These are phyloP conservation scores for Cladosporium oxysporum DNA, from an alignment of 2,329 filamentous ascomycete species.

Conservation along the genomic window DNA sequence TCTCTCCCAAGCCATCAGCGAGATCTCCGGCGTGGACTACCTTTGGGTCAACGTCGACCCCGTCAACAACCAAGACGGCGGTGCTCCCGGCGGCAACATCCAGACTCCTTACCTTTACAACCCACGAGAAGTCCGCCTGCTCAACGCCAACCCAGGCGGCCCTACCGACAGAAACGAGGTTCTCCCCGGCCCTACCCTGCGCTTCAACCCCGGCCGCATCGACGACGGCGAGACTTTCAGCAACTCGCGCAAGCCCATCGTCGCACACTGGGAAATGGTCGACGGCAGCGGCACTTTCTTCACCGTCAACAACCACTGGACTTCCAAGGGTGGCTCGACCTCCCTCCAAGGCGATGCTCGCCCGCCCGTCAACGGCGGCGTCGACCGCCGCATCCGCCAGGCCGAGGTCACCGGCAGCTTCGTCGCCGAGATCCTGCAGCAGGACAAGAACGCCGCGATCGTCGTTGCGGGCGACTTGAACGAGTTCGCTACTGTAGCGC, in stretches of 20 bases:
- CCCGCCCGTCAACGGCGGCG: constrained; percentile 66
- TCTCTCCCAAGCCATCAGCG: constrained; percentile 55
- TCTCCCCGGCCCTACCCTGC: constrained; percentile 59
- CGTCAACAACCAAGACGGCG: constrained; percentile 63
- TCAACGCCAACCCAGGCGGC: constrained; percentile 59
- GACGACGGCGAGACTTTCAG: constrained; percentile 62
- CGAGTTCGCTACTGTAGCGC: constrained; percentile 66
- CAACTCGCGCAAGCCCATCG: constrained; percentile 66
- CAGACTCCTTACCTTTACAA: constrained; percentile 71
- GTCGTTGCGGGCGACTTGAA: constrained; percentile 71
- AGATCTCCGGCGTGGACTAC: constrained; percentile 56
- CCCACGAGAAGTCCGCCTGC: constrained; percentile 59
- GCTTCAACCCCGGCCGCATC: constrained; percentile 69
- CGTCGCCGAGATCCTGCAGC: constrained; percentile 57
- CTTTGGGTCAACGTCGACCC: constrained; percentile 62
- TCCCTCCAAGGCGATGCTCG: constrained; percentile 65
- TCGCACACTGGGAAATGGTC: constrained; percentile 64
- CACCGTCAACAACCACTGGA: constrained; percentile 71
- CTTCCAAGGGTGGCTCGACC: constrained; percentile 66
- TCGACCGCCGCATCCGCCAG: constrained; percentile 59
- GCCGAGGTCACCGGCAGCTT: constrained; percentile 61
- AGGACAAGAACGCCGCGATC: constrained; percentile 59
- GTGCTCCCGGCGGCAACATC: constrained; percentile 70
- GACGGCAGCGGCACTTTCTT: constrained; percentile 62
- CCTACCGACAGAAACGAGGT: constrained; percentile 59